Conservation (phyloP, 495 filamentous ascomycete species). For the Haplographium delicatum region DNA sequence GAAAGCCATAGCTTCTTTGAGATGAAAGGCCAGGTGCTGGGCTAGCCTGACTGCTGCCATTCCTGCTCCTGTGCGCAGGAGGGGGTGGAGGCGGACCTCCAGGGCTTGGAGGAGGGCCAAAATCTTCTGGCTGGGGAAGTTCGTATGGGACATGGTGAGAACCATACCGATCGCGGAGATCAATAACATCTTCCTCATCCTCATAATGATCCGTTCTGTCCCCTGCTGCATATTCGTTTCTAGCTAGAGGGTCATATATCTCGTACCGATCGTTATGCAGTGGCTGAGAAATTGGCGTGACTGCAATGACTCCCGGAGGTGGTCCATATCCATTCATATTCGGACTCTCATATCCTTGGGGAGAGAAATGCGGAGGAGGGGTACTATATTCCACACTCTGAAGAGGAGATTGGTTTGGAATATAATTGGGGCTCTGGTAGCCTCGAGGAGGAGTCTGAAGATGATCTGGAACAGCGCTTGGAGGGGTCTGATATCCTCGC, state of each 20-base stretch:
- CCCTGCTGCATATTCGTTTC: slow-evolving; percentile 12
- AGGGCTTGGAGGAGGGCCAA: slow-evolving; percentile 21
- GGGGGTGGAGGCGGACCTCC: slow-evolving; percentile 26
- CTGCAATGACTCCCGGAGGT: slow-evolving; percentile 2
- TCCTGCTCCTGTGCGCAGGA: slow-evolving; percentile 23
- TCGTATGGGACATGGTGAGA: slow-evolving; percentile 16
- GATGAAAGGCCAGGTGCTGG: slow-evolving; percentile 9
- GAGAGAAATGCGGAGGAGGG: slow-evolving; percentile 15
- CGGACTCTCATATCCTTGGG: slow-evolving; percentile 15
- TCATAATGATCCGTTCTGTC: slow-evolving; percentile 12
- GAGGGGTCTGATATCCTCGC: slow-evolving; percentile 32
- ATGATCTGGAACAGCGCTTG: slow-evolving; percentile 25
- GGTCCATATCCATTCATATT: slow-evolving; percentile 14
- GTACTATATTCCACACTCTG: slow-evolving; percentile 41
- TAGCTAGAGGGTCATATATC: slow-evolving; percentile 9
- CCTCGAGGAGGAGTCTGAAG: slow-evolving; percentile 21
- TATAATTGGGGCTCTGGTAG: slow-evolving; percentile 22
- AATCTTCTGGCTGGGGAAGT: slow-evolving; percentile 17
- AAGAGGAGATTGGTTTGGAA: slow-evolving; percentile 36
- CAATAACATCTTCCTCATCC: slow-evolving; percentile 9
- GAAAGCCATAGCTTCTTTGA: slow-evolving; percentile 20
- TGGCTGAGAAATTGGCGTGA: not conserved
- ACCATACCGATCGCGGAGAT: slow-evolving; percentile 13
- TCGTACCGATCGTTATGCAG: slow-evolving; percentile 13
- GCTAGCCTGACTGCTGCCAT: slow-evolving; percentile 14